Evolutionary conservation across 2,329 filamentous ascomycete species (phyloP), one percentile per base, ranked within the genome.

Genomic region (Ophidiomyces ophidiicola): DNA sequence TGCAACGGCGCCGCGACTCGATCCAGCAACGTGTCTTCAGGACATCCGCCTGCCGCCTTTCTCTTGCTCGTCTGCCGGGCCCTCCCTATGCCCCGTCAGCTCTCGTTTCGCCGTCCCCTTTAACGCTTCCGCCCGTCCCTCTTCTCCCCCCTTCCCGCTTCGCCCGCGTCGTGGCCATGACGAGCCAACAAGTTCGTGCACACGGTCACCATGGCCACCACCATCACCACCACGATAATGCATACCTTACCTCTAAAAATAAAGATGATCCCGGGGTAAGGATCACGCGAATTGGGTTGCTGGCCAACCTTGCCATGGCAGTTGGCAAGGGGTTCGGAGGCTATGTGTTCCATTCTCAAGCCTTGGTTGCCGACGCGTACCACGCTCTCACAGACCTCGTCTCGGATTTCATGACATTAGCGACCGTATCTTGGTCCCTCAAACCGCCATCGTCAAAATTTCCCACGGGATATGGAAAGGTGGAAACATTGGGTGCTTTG

Each of bases 341-440:
- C 50, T 94, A 90, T 66, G 68, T 80, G 49, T 96, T 98, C 70
- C 87, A 94, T 61, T 94, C 87, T 31, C 86, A 94, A 63, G 80
- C 84, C 43, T 82, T 94, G 70, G 70, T 87, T 44, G 87, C 90
- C 55, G 90, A 98, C 60, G 90, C 85, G 41, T 88, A 93, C 66
- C 90, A 98, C 66, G 88, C 86, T 53, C 72, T 96, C 49, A 93
- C 88, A 34, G 90, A 98, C 62, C 74, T 98, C 41, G 85, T 93
- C 44, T 94, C 87, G 38, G 90, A 98, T 60, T 72, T 98, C 51
- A 77, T 94, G 59, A 98, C 90, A 1, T 72, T 98, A 14, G 83
- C 84, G 11, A 98, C 90, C 6, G 87, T 98, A 32, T 88, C 87
- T 14, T 94, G 83, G 78, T 93, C 87, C 44, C 65, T 96, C 44